Base-by-base conservation (phyloP, 179 eudicot species). In the Spinacia oleracea region DNA sequence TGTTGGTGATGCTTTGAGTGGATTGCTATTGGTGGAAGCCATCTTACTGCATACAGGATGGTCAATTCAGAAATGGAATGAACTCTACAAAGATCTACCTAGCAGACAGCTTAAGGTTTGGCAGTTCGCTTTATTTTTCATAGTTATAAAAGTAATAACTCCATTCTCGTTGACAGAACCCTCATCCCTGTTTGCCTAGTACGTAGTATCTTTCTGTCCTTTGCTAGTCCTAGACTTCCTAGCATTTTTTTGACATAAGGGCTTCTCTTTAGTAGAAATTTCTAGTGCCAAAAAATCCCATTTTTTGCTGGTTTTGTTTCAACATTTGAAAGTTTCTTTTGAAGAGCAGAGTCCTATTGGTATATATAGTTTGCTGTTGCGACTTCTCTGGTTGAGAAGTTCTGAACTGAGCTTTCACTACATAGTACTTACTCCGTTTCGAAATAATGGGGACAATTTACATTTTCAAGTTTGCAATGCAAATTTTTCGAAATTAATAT, bases 1-100 rank as follows among this genome's bases (percentile, higher is more conserved):
- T 25, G 96, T 96, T 80, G 99, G 99, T 63, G 99, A 96, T 82
- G 97, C 99, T 42, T 79, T 96, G 83, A 93, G 98, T 79, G 99
- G 99, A 63, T 53, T 93, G 87, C 86, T 96, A 62, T 85, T 96
- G 59, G 99, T 96, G 78, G 98, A 96, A 81, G 96, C 86, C 60
- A 93, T 92, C 62, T 81, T 96, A 83, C 89, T 51, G 65, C 90
- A 93, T 73, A 89, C 79, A 85, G 93, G 96, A 62, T 93, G 99
- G 98, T 93, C 97, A 18, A 85, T 92, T 53, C 80, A 87, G 35
- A 85, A 84, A 81, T 96, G 99, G 99, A 93, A 81, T 86, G 90
- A 90, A 62, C 91, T 96, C 62, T 96, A 96, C 72, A 82, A 67
- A 72, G 99, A 96, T 87, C 79, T 92, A 21, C 99, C 99, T 45